These are phyloP conservation scores for Acephala macrosclerotiorum DNA, from an alignment of 2,329 filamentous ascomycete species.

Conservation along the genomic window DNA sequence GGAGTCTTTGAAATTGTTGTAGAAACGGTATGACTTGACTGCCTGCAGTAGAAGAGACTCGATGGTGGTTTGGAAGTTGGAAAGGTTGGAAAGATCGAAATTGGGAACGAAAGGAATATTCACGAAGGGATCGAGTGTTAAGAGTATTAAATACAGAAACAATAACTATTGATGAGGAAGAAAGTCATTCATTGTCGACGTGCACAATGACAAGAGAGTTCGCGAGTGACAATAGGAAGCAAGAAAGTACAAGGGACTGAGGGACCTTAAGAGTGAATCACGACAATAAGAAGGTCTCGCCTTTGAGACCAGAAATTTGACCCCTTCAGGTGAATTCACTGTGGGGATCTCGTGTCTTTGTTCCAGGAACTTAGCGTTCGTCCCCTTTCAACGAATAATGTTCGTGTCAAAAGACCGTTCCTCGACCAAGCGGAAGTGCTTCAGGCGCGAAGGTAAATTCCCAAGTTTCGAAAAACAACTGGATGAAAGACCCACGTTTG, in stretches of 20 bases:
- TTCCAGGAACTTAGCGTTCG: slow-evolving; percentile 27
- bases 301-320: slow-evolving; percentile 25
- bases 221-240: slow-evolving; percentile 37
- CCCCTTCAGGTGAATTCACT: slow-evolving; percentile 19
- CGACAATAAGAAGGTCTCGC: slow-evolving; percentile 24
- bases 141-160: slow-evolving; percentile 20
- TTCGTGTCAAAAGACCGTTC: slow-evolving; percentile 21
- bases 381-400: slow-evolving; percentile 33
- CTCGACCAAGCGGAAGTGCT: slow-evolving; percentile 29
- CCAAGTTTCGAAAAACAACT: slow-evolving; percentile 34
- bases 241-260: slow-evolving; percentile 31
- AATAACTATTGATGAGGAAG: slow-evolving; percentile 31
- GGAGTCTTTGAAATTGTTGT: slow-evolving; percentile 3
- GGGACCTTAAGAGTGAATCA: slow-evolving; percentile 35
- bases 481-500: slow-evolving; percentile 29
- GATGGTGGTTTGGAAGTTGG: slow-evolving; percentile 27
- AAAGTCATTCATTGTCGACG: slow-evolving; percentile 29
- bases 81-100: slow-evolving; percentile 15
- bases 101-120: slow-evolving; percentile 17
- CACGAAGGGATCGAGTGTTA: slow-evolving; percentile 17
- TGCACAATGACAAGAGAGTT: slow-evolving; percentile 31
- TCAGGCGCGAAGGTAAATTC: slow-evolving; percentile 27
- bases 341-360: slow-evolving; percentile 31
- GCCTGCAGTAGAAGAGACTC: slow-evolving; percentile 40
- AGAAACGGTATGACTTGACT: slow-evolving; percentile 34